phyloP scores from a whole-genome alignment of 106 monocot species.

The Alisma plantagoaquatica region DNA sequence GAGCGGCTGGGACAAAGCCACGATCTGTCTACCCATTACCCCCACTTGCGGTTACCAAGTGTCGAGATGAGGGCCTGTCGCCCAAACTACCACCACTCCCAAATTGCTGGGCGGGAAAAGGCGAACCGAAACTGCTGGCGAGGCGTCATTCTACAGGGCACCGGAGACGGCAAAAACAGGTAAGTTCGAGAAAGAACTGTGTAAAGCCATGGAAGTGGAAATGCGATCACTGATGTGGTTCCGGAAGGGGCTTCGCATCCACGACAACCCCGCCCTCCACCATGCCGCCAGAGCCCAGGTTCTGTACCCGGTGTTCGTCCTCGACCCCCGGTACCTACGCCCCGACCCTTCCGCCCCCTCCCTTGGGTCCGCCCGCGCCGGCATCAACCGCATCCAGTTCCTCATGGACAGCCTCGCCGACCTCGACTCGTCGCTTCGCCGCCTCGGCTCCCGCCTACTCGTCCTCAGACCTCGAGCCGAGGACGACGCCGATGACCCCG shows the following conservation, averaged over 20 bases:
- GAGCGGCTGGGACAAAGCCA: no score
- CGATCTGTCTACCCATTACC: no score
- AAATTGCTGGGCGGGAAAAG: no score
- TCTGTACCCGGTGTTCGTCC: constrained; percentile 83
- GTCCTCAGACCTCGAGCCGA: constrained; percentile 36
- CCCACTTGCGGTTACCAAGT: no score
- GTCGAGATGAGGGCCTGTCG: no score
- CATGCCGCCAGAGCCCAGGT: constrained; percentile 30
- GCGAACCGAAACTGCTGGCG: no score
- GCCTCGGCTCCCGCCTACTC: constrained; percentile 67
- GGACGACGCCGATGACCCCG: constrained; percentile 29
- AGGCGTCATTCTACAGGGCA: no score
- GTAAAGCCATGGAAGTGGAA: no score
- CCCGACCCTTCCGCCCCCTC: constrained; percentile 59
- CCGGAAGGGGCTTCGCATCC: constrained; percentile 79
- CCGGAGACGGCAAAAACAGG: no score
- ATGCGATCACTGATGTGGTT: constrained; percentile 91
- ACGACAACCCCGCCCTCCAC: constrained; percentile 90
- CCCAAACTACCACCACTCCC: no score
- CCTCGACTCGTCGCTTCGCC: constrained; percentile 54
- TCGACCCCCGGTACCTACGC: constrained; percentile 67
- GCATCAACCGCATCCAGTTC: constrained; percentile 69
- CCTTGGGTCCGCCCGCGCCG: constrained; percentile 58
- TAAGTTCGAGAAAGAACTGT: no score
- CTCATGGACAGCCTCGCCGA: constrained; percentile 65